A percentile compares a stretch with the other conserved stretches of the same genome.
Conservation (phyloP, 2,329 filamentous ascomycete species). For the Cladosporium sp. region DNA sequence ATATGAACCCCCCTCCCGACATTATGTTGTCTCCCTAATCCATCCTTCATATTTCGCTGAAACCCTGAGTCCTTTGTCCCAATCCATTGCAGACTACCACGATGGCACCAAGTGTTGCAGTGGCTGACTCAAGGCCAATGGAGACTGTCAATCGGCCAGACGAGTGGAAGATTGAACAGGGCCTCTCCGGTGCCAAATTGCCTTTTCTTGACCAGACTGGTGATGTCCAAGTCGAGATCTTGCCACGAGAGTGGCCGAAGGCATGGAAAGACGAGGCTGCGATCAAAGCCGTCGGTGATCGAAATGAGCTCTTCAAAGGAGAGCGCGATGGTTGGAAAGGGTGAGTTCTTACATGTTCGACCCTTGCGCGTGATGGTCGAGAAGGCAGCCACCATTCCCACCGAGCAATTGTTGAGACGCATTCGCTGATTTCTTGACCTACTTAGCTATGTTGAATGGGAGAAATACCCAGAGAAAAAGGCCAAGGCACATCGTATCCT, state of each 20-base stretch:
- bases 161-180: slow-evolving; percentile 54
- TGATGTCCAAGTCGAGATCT: slow-evolving; percentile 29
- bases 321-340: slow-evolving; percentile 47
- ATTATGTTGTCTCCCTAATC: too few species aligned
- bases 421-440: slow-evolving; percentile 15
- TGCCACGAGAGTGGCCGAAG: slow-evolving; percentile 27
- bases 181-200: slow-evolving; percentile 43
- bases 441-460: slow-evolving; percentile 62
- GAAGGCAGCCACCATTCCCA: too few species aligned
- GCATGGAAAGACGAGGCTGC: slow-evolving; percentile 40
- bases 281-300: slow-evolving; percentile 39
- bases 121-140: background rate
- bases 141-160: slow-evolving; percentile 30
- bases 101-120: too few species aligned
- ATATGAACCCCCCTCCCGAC: too few species aligned
- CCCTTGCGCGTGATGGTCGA: too few species aligned
- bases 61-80: too few species aligned
- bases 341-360: slow-evolving; percentile 25
- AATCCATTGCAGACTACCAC: too few species aligned
- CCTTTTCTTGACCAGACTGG: slow-evolving; percentile 47
- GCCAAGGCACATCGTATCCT: slow-evolving; percentile 54
- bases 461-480: slow-evolving; percentile 65
- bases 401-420: too few species aligned
- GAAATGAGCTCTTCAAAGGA: slow-evolving; percentile 37
- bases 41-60: too few species aligned